phyloP scores from a whole-genome alignment of 345 rosid genomes.

The Excoecaria agallocha region DNA sequence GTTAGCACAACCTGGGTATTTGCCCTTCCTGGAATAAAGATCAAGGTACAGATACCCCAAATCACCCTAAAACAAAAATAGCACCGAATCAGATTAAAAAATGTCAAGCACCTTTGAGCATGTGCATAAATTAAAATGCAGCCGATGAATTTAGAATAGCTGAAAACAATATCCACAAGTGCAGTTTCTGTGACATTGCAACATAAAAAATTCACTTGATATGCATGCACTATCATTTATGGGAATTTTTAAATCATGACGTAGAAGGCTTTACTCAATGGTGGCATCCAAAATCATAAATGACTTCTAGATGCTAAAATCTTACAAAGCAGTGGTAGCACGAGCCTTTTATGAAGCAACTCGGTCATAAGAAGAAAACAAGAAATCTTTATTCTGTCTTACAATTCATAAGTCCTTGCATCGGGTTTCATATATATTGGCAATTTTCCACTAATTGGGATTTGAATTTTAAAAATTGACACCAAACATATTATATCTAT shows the following conservation, averaged over 20 bases:
- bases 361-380: background rate
- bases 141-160: background rate
- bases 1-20: constrained; percentile 97
- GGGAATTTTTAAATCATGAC: background rate
- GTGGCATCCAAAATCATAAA: background rate
- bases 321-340: background rate
- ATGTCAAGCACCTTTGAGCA: background rate
- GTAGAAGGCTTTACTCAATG: background rate
- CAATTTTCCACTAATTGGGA: background rate
- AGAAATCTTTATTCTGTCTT: background rate
- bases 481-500: background rate
- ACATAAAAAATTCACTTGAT: background rate
- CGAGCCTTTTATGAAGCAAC: background rate
- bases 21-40: constrained; percentile 74
- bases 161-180: background rate
- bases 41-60: constrained; percentile 90
- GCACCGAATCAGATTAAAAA: background rate
- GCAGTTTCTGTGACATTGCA: background rate
- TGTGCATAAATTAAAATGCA: constrained; percentile 6
- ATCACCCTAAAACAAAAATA: constrained; percentile 66
- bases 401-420: background rate
- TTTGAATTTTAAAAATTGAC: background rate
- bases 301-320: background rate
- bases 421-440: background rate
- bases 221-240: background rate